Evolutionary conservation across 1,139 yeast species (phyloP).

Genomic region (Pichia terricola): DNA sequence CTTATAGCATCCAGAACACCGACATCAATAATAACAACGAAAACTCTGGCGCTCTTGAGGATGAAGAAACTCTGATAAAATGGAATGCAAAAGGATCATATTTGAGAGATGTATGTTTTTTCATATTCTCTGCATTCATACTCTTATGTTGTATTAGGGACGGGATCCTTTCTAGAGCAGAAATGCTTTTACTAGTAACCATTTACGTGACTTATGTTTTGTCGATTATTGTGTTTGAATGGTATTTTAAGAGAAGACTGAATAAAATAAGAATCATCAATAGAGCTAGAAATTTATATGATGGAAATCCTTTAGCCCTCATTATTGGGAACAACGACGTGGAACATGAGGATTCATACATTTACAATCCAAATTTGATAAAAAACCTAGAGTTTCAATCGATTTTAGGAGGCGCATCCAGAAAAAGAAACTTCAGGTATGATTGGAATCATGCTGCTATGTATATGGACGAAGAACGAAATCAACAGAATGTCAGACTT

Average conservation of each 20-base stretch:
- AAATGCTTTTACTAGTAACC: conserved; percentile 39
- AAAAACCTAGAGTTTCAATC: conserved; percentile 21
- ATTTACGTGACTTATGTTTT: conserved; percentile 48
- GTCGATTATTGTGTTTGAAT: conserved; percentile 37
- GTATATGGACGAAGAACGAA: neutral
- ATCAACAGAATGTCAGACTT: neutral
- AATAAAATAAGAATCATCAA: conserved; percentile 6
- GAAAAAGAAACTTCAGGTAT: neutral
- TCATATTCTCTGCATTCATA: conserved; percentile 36
- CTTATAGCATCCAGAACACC: neutral
- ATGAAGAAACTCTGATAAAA: conserved; percentile 5
- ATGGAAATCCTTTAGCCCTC: conserved; percentile 8
- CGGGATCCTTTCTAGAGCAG: conserved; percentile 36
- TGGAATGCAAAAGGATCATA: conserved; percentile 29
- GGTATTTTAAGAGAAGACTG: conserved; percentile 12
- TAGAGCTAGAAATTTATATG: conserved; percentile 18
- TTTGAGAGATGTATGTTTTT: conserved; percentile 47
- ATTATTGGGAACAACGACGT: conserved; percentile 14
- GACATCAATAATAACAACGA: neutral
- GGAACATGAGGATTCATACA: conserved; percentile 21
- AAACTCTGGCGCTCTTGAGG: conserved; percentile 4
- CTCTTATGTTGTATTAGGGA: conserved; percentile 34
- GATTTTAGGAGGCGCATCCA: conserved; percentile 17
- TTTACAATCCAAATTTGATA: conserved; percentile 21
- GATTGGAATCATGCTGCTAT: conserved; percentile 9